phyloP scores from a whole-genome alignment of 2,329 filamentous ascomycete species.

The Fusarium sp. region DNA sequence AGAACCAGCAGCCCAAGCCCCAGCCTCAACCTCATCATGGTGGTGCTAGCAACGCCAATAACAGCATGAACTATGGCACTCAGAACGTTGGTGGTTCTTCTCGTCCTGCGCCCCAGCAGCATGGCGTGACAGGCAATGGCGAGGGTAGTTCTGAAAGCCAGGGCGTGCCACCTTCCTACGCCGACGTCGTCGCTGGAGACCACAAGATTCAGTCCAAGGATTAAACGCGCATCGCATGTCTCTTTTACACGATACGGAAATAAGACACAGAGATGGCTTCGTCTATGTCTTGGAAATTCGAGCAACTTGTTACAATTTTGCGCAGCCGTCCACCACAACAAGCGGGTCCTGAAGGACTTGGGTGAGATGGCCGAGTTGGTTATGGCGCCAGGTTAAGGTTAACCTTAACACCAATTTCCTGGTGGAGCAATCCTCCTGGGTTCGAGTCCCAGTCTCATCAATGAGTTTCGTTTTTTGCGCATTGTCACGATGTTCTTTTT shows the following conservation, averaged over 20 bases:
- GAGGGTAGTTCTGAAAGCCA: constrained; percentile 52
- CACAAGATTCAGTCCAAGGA: constrained; percentile 78
- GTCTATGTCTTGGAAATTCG: neutral
- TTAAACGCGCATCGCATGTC: constrained; percentile 22
- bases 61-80: constrained; percentile 57
- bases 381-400: constrained; percentile 41
- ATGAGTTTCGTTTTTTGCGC: constrained; percentile 21
- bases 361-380: constrained; percentile 42
- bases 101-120: constrained; percentile 42
- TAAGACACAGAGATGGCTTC: neutral
- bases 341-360: constrained; percentile 25
- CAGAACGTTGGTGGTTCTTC: constrained; percentile 38
- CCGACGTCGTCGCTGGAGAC: constrained; percentile 88
- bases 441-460: constrained; percentile 42
- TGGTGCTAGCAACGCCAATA: constrained; percentile 21
- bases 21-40: constrained; percentile 44
- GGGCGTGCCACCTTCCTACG: constrained; percentile 81
- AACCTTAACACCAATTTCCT: constrained; percentile 37
- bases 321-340: constrained; percentile 7
- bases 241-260: neutral
- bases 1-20: constrained; percentile 38
- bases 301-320: constrained; percentile 18
- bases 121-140: constrained; percentile 48
- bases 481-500: constrained; percentile 5
- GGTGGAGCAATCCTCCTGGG: constrained; percentile 41